Base-by-base conservation (phyloP, 2,329 filamentous ascomycete genomes). In the Xylaria polymorpha region DNA sequence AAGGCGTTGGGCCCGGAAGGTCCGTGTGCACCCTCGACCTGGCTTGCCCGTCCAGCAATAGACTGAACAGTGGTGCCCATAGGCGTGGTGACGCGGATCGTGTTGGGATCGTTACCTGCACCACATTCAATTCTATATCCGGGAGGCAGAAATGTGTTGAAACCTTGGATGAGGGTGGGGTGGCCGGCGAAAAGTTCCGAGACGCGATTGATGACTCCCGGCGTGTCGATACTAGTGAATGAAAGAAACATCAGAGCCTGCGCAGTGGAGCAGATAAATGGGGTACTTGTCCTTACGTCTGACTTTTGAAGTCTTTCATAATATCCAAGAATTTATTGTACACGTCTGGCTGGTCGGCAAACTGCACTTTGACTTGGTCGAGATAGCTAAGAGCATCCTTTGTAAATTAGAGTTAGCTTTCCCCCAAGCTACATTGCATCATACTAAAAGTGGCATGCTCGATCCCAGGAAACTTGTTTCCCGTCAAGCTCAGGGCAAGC, bases 271-370 rank as follows among this genome's bases (percentile, higher is more conserved):
- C 62, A 29, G n/a, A 64, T 62, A 67, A 58, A 69, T 65, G 55
- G 60, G 50, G 57, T 60, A 25, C 14, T 48, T 60, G 20, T 41
- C 87, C 92, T 83, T 85, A 94, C 88, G 94, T 94, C 82, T 97
- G 95, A 76, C 94, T 97, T 82, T 99, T 99, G 80, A 99, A 99
- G 76, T 99, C 96, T 78, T 99, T 99, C 96, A 99, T 99, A 58
- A 99, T 99, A 75, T 99, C 96, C 55, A 99, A 83, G 76, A 99
- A 98, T 44, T 93, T 87, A 77, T 98, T 98, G 77, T 99, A 99
- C 0, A 99, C 96, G 80, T 98, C 95, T 4, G 96, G 94, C 74
- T 98, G 94, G 72, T 98, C 95, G 69, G 94, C 92, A 75, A 99
- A 99, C 77, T 97, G 94, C 35, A 98, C 94, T 81, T 99, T 99